Conservation (phyloP, 2,329 filamentous ascomycete genomes). For the Fusarium sp. region DNA sequence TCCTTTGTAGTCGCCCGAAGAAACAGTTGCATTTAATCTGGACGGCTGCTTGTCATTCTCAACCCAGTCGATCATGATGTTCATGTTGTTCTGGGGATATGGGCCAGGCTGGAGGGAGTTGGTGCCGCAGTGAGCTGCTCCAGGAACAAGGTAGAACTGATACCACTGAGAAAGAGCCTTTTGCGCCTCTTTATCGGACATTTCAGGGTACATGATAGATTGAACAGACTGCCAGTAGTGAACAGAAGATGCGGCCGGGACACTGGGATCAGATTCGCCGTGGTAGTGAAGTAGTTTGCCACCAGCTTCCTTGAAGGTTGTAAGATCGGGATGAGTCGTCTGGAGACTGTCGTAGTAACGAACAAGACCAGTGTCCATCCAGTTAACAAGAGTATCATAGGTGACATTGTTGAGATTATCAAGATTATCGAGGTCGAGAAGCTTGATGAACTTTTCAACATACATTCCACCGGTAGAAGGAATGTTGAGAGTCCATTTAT, state of each 20-base stretch:
- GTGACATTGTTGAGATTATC: neutral
- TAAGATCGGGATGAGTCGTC: constrained; percentile 1
- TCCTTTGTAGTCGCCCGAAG: neutral
- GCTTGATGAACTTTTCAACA: constrained; percentile 4
- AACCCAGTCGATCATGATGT: constrained; percentile 4
- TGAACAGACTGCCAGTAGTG: constrained; percentile 8
- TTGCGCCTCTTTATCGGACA: neutral
- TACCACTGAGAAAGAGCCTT: constrained; percentile 1
- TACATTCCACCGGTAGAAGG: neutral
- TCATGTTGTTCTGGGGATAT: constrained; percentile 6
- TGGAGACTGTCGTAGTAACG: constrained; percentile 5
- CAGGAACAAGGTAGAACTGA: constrained; percentile 4
- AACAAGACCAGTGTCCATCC: neutral
- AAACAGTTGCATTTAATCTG: neutral
- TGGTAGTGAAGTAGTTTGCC: constrained; percentile 10
- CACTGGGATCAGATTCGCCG: neutral
- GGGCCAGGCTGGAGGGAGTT: constrained; percentile 2
- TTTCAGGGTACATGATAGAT: neutral
- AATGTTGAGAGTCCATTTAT: constrained; percentile 1
- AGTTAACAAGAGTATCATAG: neutral
- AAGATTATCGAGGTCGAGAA: neutral
- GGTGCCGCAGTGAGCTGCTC: neutral
- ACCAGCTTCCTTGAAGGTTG: neutral
- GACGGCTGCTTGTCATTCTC: neutral
- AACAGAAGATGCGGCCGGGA: neutral